Evolutionary conservation across 2,329 filamentous ascomycete species (phyloP), one percentile per base, ranked within the genome.

Genomic region (Didymellaceae sp.): DNA sequence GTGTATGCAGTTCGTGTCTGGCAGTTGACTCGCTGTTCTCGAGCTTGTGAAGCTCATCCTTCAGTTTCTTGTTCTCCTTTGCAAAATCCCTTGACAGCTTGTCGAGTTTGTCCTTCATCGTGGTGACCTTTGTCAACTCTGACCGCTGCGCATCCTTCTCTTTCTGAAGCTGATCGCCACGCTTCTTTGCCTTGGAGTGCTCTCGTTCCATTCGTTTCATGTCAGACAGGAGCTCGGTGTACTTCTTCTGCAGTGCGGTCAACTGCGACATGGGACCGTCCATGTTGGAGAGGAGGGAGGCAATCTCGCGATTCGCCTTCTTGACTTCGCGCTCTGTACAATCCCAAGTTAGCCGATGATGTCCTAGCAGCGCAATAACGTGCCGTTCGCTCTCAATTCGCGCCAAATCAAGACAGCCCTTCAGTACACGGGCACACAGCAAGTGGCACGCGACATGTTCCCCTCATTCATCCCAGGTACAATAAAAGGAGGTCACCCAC

Each of bases 41-140:
- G 21, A 96, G 81, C 43, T 90, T 91, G 69, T 96, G 93, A 44
- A 78, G 66, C 74, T 97, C 96, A 74, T 99, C 94, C 76, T 97
- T 97, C 59, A 99, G 86, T 77, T 96, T 95, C 76, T 97, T 97
- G 74, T 99, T 99, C 70, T 99, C 94, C 65, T 93, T 89, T 54
- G 95, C 94, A 46, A 99, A 82, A 74, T 99, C 94, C 48, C 94
- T 82, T 66, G 92, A 97, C 24, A 99, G 80, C 72, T 97, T 99
- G 75, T 99, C 94, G 35, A 99, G 80, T 76, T 97, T 97, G 73
- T 97, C 92, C 74, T 96, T 97, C 70, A 97, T 85, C 1, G 87
- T 89, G 16, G 89, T 87, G 17, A 92, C 93, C 76, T 96, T 96
- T 76, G 86, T 93, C 47, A 96, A 80, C 72, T 99, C 94, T 37